Conservation (phyloP, 345 rosid genomes). For the Lepidium sativum region DNA sequence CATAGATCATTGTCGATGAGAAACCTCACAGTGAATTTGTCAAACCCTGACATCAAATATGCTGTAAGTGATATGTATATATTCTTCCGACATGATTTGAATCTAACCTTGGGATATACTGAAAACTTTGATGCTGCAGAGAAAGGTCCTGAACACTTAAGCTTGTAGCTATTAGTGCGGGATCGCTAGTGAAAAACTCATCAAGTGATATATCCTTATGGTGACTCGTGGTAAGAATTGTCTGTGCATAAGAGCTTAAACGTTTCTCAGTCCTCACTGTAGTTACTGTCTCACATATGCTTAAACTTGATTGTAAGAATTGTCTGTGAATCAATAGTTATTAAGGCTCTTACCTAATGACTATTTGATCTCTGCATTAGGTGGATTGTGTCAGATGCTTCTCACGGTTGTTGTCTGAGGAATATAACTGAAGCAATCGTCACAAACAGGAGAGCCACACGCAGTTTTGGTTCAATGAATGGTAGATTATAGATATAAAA, state of each 20-base stretch:
- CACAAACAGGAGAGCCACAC: background rate
- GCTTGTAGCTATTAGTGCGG: conserved; percentile 32
- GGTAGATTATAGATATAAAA: conserved; percentile 4
- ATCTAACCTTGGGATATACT: conserved; percentile 27
- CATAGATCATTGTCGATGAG: conserved; percentile 54
- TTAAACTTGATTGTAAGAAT: background rate
- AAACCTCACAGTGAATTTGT: conserved; percentile 72
- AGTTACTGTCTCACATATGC: background rate
- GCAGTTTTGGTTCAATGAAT: conserved; percentile 10
- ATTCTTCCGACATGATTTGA: background rate
- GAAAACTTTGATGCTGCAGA: conserved; percentile 37
- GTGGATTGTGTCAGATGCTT: conserved; percentile 8
- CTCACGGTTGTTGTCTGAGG: conserved; percentile 18
- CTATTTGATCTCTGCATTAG: conserved; percentile 3
- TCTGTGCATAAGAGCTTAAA: background rate
- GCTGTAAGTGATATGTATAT: conserved; percentile 44
- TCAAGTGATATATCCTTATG: conserved; percentile 32
- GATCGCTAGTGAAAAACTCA: conserved; percentile 31
- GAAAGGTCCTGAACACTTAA: conserved; percentile 34
- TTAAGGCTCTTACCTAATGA: background rate
- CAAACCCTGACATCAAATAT: conserved; percentile 77
- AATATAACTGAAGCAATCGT: background rate
- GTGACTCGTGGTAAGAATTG: conserved; percentile 3
- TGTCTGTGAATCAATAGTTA: background rate
- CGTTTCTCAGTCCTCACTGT: background rate